phyloP scores from a whole-genome alignment of 768 basidiomycete genomes.

The Agaricus subrufescens region DNA sequence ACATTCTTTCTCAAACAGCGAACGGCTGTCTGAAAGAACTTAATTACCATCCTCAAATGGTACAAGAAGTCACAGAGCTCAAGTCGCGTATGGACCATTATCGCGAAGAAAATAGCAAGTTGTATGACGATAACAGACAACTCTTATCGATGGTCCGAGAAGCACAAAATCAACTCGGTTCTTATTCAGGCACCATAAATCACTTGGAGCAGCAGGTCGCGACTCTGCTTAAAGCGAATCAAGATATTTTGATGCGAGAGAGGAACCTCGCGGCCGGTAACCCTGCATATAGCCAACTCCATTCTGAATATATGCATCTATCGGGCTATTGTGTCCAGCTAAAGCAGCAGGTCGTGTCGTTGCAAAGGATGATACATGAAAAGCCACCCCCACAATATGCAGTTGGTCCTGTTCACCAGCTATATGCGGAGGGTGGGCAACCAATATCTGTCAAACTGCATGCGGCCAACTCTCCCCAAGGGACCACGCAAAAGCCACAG shows the following conservation, averaged over 20 bases:
- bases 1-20: constrained; percentile 38
- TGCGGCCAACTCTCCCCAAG: background rate
- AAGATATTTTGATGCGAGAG: constrained; percentile 3
- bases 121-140: constrained; percentile 33
- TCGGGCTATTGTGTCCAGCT: background rate
- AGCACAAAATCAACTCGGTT: constrained; percentile 16
- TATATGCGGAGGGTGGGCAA: background rate
- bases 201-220: constrained; percentile 5
- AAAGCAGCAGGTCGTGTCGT: background rate
- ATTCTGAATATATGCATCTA: constrained; percentile 2
- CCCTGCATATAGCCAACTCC: constrained; percentile 6
- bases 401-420: background rate
- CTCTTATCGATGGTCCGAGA: constrained; percentile 21
- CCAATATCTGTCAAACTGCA: background rate
- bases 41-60: constrained; percentile 40
- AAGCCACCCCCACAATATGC: background rate
- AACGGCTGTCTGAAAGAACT: constrained; percentile 44
- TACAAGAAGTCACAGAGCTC: constrained; percentile 30
- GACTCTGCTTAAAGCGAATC: constrained; percentile 3
- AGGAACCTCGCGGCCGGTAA: constrained; percentile 1
- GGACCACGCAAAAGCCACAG: constrained; percentile 3
- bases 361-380: background rate
- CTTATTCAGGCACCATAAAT: constrained; percentile 14
- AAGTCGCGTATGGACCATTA: constrained; percentile 25
- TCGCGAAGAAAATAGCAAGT: constrained; percentile 32